Conservation (phyloP, 164 flowering plant species). For the Annona squamosa region DNA sequence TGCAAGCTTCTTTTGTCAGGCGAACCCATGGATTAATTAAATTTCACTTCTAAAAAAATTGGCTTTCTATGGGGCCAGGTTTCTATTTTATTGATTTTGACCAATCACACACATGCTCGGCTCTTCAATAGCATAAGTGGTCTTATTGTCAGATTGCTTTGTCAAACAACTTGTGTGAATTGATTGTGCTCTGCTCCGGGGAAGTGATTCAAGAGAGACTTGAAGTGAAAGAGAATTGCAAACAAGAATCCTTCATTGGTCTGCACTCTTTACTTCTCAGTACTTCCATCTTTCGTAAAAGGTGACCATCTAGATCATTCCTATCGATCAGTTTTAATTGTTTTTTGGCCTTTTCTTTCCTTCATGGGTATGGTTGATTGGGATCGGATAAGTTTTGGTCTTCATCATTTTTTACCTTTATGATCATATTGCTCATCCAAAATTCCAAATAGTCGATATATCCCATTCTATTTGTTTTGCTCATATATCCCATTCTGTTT, state of each 20-base stretch:
- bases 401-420: not conserved
- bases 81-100: not conserved
- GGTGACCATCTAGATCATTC: slow-evolving; percentile 34
- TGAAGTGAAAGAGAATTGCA: slow-evolving; percentile 25
- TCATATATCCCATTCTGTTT: not conserved
- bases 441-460: no score
- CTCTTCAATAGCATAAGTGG: slow-evolving; percentile 5
- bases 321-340: not conserved
- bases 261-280: slow-evolving; percentile 68
- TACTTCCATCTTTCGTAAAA: slow-evolving; percentile 70
- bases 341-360: not conserved
- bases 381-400: not conserved
- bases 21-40: not conserved
- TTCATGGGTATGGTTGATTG: not conserved
- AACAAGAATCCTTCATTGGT: slow-evolving; percentile 32
- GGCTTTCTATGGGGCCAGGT: not conserved
- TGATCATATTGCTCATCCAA: not conserved
- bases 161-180: slow-evolving; percentile 73
- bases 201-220: slow-evolving; percentile 30
- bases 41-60: not conserved
- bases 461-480: not conserved
- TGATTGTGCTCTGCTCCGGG: slow-evolving; percentile 63
- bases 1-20: not conserved
- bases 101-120: not conserved
- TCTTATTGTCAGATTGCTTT: slow-evolving; percentile 59